phyloP scores from a whole-genome alignment of 371 early-diverging fungal species.

The Mucor irregularis region DNA sequence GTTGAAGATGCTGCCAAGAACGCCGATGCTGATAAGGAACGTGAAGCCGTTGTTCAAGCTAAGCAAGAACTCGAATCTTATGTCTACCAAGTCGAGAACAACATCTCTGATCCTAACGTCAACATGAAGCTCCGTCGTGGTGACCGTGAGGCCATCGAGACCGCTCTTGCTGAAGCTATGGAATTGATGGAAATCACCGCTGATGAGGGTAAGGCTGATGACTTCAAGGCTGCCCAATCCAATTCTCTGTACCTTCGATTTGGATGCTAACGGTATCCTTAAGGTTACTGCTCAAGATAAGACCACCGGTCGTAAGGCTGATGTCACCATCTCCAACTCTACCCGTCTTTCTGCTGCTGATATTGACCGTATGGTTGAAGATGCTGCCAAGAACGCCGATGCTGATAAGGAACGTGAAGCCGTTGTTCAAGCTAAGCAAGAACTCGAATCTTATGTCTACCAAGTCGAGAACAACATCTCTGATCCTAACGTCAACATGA shows the following conservation, averaged over 20 bases:
- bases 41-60: conserved; percentile 78
- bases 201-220: conserved; percentile 83
- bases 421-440: conserved; percentile 83
- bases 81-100: conserved; percentile 85
- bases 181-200: conserved; percentile 81
- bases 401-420: conserved; percentile 82
- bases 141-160: conserved; percentile 84
- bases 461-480: conserved; percentile 80
- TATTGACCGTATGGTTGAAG: conserved; percentile 88
- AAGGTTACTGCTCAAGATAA: conserved; percentile 93
- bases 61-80: conserved; percentile 88
- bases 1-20: conserved; percentile 86
- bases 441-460: conserved; percentile 87
- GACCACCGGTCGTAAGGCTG: conserved; percentile 84
- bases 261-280: conserved; percentile 95
- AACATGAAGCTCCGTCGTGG: conserved; percentile 77
- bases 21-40: conserved; percentile 83
- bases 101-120: conserved; percentile 80
- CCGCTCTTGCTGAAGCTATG: conserved; percentile 83
- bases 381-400: conserved; percentile 87
- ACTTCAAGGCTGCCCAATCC: conserved; percentile 68
- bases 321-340: conserved; percentile 92
- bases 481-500: conserved; percentile 79
- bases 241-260: conserved; percentile 93
- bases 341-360: conserved; percentile 88